phyloP scores from a whole-genome alignment of 225 moss, liverwort and hornwort genomes.

The Sphagnum contortum region DNA sequence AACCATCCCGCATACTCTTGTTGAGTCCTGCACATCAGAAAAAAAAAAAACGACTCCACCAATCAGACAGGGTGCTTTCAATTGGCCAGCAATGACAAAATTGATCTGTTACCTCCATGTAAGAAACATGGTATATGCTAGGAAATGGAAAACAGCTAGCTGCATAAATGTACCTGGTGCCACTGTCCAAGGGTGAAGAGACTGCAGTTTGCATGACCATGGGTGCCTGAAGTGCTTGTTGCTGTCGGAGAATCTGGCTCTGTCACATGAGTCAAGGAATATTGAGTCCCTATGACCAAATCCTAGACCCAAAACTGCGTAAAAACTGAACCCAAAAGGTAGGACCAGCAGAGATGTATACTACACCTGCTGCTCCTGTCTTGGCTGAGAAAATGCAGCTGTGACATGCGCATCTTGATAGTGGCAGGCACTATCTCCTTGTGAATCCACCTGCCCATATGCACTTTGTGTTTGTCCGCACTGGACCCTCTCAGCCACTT shows the following conservation, averaged over 20 bases:
- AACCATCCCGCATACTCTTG: conserved; percentile 72
- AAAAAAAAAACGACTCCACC: background rate
- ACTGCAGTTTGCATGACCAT: conserved; percentile 64
- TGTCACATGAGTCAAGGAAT: conserved; percentile 10
- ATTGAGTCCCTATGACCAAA: too few species aligned
- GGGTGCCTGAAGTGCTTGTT: conserved; percentile 72
- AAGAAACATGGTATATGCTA: too few species aligned
- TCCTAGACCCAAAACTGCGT: too few species aligned
- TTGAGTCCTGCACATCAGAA: conserved; percentile 48
- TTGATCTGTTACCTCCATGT: too few species aligned
- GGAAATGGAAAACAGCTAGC: too few species aligned
- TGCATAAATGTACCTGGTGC: conserved; percentile 35
- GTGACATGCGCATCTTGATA: conserved; percentile 76
- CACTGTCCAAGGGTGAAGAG: conserved; percentile 69
- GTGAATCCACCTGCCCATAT: conserved; percentile 84
- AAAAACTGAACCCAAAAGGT: too few species aligned
- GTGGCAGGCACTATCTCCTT: conserved; percentile 53
- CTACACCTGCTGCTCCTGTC: conserved; percentile 39
- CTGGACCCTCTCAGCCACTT: conserved; percentile 71
- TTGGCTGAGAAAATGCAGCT: conserved; percentile 64
- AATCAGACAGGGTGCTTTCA: too few species aligned
- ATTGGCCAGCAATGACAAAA: too few species aligned
- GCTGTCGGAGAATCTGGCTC: conserved; percentile 89
- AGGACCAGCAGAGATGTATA: too few species aligned
- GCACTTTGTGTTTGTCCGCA: conserved; percentile 76